phyloP scores from a whole-genome alignment of 495 filamentous ascomycete species.

The Penicillium steckii region DNA sequence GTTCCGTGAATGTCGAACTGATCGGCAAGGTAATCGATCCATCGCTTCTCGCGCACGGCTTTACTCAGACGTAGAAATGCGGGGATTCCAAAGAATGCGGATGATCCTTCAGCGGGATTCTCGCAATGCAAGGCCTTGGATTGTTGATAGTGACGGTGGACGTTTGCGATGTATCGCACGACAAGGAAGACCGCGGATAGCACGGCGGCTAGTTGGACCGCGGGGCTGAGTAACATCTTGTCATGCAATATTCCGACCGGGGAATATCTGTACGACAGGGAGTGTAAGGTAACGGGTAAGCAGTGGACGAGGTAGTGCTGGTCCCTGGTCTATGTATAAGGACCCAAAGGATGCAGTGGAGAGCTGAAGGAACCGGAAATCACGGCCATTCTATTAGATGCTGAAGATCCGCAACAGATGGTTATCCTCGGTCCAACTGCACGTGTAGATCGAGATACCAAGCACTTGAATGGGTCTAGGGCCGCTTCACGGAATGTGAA shows the following conservation, averaged over 20 bases:
- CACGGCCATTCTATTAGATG: neutral
- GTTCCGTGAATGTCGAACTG: constrained; percentile 33
- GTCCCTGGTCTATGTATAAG: neutral
- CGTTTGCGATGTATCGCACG: constrained; percentile 24
- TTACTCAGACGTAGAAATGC: constrained; percentile 26
- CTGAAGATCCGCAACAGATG: neutral
- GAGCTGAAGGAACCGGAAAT: neutral
- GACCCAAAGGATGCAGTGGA: neutral
- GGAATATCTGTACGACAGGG: neutral
- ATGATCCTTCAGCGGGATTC: constrained; percentile 15
- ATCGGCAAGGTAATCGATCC: constrained; percentile 34
- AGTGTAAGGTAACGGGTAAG: neutral
- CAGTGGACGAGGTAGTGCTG: neutral
- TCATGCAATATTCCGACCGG: neutral
- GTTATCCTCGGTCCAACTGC: constrained; percentile 17
- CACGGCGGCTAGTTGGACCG: constrained; percentile 17
- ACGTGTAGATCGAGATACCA: constrained; percentile 27
- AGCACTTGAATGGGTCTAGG: constrained; percentile 25
- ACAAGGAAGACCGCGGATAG: constrained; percentile 21
- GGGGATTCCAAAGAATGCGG: constrained; percentile 32
- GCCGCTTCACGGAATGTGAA: neutral
- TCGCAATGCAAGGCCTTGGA: constrained; percentile 39
- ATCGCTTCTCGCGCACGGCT: constrained; percentile 31
- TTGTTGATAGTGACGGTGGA: constrained; percentile 27
- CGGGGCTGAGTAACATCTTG: constrained; percentile 26